Evolutionary conservation across 2,329 filamentous ascomycete genomes (phyloP).

Genomic region (Colletotrichum scovillei): DNA sequence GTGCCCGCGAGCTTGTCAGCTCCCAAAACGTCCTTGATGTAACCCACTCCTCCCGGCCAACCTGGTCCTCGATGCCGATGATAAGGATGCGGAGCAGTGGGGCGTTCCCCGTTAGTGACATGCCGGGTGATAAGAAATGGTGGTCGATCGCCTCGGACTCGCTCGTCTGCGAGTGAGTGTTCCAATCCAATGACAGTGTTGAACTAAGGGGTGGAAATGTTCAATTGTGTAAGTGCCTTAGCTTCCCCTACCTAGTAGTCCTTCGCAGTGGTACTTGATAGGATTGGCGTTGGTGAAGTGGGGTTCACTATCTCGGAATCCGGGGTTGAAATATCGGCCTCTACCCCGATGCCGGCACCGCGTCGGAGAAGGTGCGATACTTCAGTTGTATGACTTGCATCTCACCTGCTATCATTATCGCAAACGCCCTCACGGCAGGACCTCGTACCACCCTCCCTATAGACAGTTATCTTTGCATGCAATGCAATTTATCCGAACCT

Average conservation of each 20-base stretch:
- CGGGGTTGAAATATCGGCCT: not conserved
- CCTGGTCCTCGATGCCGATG: not conserved
- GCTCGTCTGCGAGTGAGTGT: not conserved
- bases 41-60: conserved; percentile 3
- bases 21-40: not conserved
- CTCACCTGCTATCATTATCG: not conserved
- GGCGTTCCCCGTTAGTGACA: not conserved
- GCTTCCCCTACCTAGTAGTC: not conserved
- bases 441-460: not conserved
- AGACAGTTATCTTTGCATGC: no score
- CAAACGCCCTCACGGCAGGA: not conserved
- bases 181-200: not conserved
- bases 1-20: not conserved
- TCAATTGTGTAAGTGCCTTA: no score
- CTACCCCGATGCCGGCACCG: conserved; percentile 21
- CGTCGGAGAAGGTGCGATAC: conserved; percentile 11
- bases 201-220: not conserved
- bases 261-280: not conserved
- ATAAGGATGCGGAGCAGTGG: conserved; percentile 15
- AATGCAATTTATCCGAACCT: not conserved
- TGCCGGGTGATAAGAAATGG: conserved; percentile 11
- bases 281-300: not conserved
- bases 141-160: not conserved
- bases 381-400: not conserved
- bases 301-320: not conserved